These are phyloP conservation scores for Scenedesmus sp. DNA, from an alignment of 163 green algal genomes.

Conservation along the genomic window DNA sequence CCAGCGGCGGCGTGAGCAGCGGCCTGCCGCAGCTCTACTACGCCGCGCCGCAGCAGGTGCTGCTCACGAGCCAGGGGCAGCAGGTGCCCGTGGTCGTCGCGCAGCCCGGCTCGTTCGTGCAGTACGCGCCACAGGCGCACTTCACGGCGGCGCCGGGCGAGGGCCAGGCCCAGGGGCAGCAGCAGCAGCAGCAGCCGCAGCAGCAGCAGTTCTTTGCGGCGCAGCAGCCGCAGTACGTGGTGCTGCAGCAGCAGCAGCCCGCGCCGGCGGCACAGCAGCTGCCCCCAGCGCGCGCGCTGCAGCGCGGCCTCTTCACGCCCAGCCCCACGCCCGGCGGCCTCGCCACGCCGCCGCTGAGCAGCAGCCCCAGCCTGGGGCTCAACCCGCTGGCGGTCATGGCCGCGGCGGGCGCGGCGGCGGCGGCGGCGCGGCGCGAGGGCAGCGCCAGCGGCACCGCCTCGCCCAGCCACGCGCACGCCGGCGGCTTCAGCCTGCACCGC, in stretches of 20 bases:
- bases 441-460: constrained; percentile 2
- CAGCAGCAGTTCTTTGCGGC: not conserved
- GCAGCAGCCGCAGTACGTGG: constrained; percentile 20
- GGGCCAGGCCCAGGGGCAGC: not conserved
- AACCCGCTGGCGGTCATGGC: constrained; percentile 39
- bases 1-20: not conserved
- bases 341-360: constrained; percentile 6
- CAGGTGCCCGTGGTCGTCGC: constrained; percentile 10
- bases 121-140: not conserved
- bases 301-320: constrained; percentile 3
- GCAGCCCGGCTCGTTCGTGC: not conserved
- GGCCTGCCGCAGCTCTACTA: not conserved
- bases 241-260: not conserved
- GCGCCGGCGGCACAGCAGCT: no score
- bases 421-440: constrained; percentile 10
- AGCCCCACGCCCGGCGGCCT: constrained; percentile 10
- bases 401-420: constrained; percentile 18
- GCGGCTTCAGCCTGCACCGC: not conserved
- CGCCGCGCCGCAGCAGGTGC: constrained; percentile 15
- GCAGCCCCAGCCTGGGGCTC: constrained; percentile 23
- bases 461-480: not conserved
- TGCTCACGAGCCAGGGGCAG: not conserved
- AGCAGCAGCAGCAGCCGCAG: constrained; percentile 6
- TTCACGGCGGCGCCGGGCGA: not conserved
- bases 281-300: no score